Evolutionary conservation across 176 grass and related monocot species (phyloP).

Genomic region (Secale cereale): DNA sequence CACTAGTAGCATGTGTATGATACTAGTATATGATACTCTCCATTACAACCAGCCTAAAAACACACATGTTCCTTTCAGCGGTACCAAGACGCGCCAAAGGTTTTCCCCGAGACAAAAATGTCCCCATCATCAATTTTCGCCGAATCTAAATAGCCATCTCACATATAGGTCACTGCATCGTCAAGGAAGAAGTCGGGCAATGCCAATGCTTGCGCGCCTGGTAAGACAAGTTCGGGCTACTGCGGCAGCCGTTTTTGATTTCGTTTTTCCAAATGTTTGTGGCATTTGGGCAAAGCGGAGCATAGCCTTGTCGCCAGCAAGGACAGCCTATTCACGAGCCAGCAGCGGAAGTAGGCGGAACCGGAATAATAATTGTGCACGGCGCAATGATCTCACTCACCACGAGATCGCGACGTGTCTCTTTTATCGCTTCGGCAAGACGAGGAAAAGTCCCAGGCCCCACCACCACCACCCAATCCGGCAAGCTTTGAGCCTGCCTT

Average conservation of each 20-base stretch:
- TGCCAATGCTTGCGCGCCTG: too few relatives aligned
- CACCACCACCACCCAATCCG: slow-evolving; percentile 23
- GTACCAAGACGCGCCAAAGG: background rate
- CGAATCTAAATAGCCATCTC: too few relatives aligned
- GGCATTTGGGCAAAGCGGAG: background rate
- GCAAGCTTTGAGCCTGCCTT: background rate
- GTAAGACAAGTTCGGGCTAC: background rate
- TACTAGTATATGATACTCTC: too few relatives aligned
- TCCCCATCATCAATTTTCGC: background rate
- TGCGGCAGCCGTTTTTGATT: background rate
- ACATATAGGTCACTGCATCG: background rate
- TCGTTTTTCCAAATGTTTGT: background rate
- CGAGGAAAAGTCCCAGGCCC: background rate
- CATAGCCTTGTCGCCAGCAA: background rate
- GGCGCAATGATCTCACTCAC: slow-evolving; percentile 22
- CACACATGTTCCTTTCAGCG: background rate
- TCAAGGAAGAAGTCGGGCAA: background rate
- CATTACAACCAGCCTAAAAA: too few relatives aligned
- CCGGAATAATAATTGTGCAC: slow-evolving; percentile 2
- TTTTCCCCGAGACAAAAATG: background rate
- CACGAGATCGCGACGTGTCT: slow-evolving; percentile 29
- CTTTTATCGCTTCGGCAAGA: slow-evolving; percentile 22
- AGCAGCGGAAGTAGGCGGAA: slow-evolving; percentile 14
- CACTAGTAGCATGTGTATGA: too few relatives aligned
- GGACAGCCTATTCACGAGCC: slow-evolving; percentile 27